These are phyloP conservation scores for Hanseniaspora lachancei DNA, from an alignment of 805 yeast species.

Conservation along the genomic window DNA sequence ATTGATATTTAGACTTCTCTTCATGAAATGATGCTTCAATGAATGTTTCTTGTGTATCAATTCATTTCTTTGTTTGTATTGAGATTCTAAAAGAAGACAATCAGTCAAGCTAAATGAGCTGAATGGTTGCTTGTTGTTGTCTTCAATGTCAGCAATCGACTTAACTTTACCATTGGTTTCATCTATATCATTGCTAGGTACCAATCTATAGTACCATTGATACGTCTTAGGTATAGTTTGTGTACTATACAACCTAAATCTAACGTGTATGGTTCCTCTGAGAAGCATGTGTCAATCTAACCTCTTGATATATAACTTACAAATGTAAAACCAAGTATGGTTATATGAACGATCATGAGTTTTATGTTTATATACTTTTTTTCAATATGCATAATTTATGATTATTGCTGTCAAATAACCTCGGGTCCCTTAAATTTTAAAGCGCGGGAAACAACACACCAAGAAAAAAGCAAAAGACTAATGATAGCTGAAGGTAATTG, in stretches of 20 bases:
- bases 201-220: conserved; percentile 4
- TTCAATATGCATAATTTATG: too few species aligned
- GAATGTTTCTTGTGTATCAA: neutral
- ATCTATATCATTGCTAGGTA: neutral
- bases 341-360: too few species aligned
- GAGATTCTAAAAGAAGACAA: neutral
- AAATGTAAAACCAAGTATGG: too few species aligned
- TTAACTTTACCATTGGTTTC: neutral
- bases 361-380: too few species aligned
- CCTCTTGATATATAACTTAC: too few species aligned
- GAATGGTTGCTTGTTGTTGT: neutral
- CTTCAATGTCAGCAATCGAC: neutral
- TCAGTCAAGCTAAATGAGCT: neutral
- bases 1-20: neutral
- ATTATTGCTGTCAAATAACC: too few species aligned
- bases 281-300: neutral
- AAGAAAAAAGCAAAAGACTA: too few species aligned
- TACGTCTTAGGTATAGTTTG: neutral
- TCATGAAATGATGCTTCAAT: neutral
- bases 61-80: neutral
- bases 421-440: too few species aligned
- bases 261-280: neutral
- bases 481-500: too few species aligned
- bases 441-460: too few species aligned
- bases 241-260: neutral